These are phyloP conservation scores for Arthrocladium fulminans DNA, from an alignment of 2,329 filamentous ascomycete species.

Conservation along the genomic window DNA sequence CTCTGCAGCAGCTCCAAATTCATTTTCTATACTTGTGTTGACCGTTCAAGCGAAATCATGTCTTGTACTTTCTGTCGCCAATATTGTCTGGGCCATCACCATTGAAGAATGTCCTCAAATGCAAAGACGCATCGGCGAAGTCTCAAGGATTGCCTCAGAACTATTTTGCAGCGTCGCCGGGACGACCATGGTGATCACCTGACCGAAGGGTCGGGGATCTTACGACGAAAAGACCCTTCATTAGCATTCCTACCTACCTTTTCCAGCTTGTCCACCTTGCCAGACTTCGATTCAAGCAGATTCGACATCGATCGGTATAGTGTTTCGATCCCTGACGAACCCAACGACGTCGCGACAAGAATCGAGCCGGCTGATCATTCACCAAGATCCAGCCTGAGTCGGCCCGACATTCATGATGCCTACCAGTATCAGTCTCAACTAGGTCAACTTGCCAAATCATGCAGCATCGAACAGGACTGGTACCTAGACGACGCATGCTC, in stretches of 20 bases:
- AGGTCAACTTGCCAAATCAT: neutral
- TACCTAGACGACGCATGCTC: neutral
- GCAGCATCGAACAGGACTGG: neutral
- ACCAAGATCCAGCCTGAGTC: conserved; percentile 15
- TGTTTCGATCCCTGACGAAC: conserved; percentile 11
- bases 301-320: conserved; percentile 15
- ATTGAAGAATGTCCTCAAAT: conserved; percentile 9
- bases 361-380: neutral
- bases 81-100: conserved; percentile 1
- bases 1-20: neutral
- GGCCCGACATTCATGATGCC: conserved; percentile 16
- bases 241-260: conserved; percentile 9
- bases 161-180: conserved; percentile 10
- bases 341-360: conserved; percentile 5
- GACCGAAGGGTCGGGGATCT: conserved; percentile 19
- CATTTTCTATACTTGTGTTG: neutral
- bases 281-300: conserved; percentile 12
- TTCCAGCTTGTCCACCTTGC: conserved; percentile 13
- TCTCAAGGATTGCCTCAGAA: conserved; percentile 20
- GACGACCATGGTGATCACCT: conserved; percentile 7
- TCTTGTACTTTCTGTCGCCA: conserved; percentile 3
- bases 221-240: conserved; percentile 14
- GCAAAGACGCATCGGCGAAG: conserved; percentile 18
- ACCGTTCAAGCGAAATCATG: conserved; percentile 4
- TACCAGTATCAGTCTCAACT: conserved; percentile 15